Evolutionary conservation across 116 monocot species (phyloP), one percentile per base, ranked within the genome.

Genomic region (Zostera marina): DNA sequence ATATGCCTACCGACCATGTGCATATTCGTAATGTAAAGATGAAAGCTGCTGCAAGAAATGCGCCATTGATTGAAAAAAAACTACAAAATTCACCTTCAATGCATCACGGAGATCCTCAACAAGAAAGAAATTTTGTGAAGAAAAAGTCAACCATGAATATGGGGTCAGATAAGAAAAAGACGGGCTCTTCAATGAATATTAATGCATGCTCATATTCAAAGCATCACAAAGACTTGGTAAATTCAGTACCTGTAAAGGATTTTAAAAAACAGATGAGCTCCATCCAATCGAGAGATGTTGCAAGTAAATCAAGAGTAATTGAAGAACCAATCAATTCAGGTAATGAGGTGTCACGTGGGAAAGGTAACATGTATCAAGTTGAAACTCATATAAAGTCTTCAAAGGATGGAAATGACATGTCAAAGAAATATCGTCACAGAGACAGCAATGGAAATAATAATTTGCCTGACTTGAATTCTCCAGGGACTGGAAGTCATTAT

Each of bases 31-130:
- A 73, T 55, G 56, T 75, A 39, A 70, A 69, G 55, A 73, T 79
- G 24, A 91, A 79, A 66, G 74, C 74, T 71, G 73, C 85, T 62
- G 75, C 85, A 59, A 74, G 85, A 44, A 72, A 42, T 73, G 72
- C 72, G 58, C 68, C 73, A 60, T 73, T 66, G 60, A 55, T 60
- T 24, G 81, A 65, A 48, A 84, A 66, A 48, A 81, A 79, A 55
- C 62, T 53, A 44, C 39, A 56, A 20, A 63, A 26, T 40, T 52
- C 69, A 32, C 47, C 53, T 20, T 72, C 67, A 26, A 54, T 25
- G 26, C 45, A 70, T 2, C 58, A 51, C 59, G 74, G 66, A 11
- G 81, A 85, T 46, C 62, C 73, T 63, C 49, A 59, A 66, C 70
- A 77, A 63, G 82, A 88, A 39, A 71, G 73, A 8, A 73, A 72